Conservation (phyloP, 169 alveolate species). For the Condylostoma magnum region DNA sequence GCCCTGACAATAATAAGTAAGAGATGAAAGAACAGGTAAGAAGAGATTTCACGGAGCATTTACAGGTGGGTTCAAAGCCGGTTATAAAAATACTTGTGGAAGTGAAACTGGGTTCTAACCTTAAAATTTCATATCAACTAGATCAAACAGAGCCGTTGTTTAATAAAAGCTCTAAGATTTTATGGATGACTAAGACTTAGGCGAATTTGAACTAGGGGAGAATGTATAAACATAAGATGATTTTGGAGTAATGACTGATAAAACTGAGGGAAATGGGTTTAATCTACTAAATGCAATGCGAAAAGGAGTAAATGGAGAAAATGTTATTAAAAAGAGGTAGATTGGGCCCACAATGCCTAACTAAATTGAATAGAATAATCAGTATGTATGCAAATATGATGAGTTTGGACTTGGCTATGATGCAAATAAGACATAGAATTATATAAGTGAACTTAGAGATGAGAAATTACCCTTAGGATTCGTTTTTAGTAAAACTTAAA, state of each 20-base stretch:
- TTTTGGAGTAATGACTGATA: background rate
- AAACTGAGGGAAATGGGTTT: background rate
- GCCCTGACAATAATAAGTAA: constrained; percentile 17
- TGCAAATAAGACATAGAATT: background rate
- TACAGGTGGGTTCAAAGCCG: constrained; percentile 26
- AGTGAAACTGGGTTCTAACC: constrained; percentile 12
- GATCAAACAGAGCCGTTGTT: background rate
- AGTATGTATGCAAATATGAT: background rate
- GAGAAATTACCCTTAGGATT: background rate
- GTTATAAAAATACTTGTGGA: constrained; percentile 27
- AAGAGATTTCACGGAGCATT: constrained; percentile 27
- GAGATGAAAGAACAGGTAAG: constrained; percentile 26
- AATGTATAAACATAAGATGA: background rate
- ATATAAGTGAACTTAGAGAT: background rate
- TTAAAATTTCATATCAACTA: background rate
- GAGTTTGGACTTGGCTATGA: constrained; percentile 20
- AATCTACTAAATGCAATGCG: background rate
- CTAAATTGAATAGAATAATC: background rate
- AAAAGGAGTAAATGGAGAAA: no score
- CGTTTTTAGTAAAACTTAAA: background rate
- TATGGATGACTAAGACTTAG: constrained; percentile 20
- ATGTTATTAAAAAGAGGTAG: background rate
- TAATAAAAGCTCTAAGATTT: background rate
- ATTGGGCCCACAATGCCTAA: constrained; percentile 23
- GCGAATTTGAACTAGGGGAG: background rate